Evolutionary conservation across 768 basidiomycete species (phyloP), one percentile per base, ranked within the genome.

Genomic region (Sistotremastrum niveocremeum): DNA sequence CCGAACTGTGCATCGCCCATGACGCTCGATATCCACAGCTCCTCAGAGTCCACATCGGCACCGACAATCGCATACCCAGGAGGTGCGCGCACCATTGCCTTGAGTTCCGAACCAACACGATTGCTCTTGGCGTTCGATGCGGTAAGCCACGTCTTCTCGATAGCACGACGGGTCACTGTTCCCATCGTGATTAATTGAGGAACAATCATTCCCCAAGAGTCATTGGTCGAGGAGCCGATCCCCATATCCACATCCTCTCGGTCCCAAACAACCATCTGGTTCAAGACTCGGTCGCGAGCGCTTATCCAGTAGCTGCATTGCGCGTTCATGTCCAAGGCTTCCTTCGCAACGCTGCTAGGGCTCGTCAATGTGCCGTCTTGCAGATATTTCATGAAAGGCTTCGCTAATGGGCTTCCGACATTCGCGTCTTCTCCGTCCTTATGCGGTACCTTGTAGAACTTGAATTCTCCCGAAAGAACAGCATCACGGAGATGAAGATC

Each of bases 1-100:
- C 94, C 95, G 60, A 99, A 95, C 62, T 99, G 94, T 0, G 91
- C 87, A 57, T 98, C 95, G 1, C 94, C 94, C 88, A 98, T 94
- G 49, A 89, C 88, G 56, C 87, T 91, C 12, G 93, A 94, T 52
- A 98, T 98, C 95, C 95, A 98, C 28, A 99, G 69, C 62, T 99
- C 95, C 65, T 98, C 94, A 41, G 90, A 94, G 62, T 99, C 95
- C 28, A 99, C 95, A 60, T 99, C 95, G 0, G 95, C 95, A 4
- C 95, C 95, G 20, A 99, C 90, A 51, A 99, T 86, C 5, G 84
- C 77, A 60, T 94, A 95, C 1, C 95, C 93, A 0, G 77, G 73
- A 2, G 94, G 95, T 0, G 93, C 93, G 28, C 85, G 81, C 6
- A 99, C 81, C 93, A 98, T 95, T 3, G 93, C 87, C 60, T 98